These are phyloP conservation scores for Aspergillus baeticus DNA, from an alignment of 495 filamentous ascomycete genomes.

Conservation along the genomic window DNA sequence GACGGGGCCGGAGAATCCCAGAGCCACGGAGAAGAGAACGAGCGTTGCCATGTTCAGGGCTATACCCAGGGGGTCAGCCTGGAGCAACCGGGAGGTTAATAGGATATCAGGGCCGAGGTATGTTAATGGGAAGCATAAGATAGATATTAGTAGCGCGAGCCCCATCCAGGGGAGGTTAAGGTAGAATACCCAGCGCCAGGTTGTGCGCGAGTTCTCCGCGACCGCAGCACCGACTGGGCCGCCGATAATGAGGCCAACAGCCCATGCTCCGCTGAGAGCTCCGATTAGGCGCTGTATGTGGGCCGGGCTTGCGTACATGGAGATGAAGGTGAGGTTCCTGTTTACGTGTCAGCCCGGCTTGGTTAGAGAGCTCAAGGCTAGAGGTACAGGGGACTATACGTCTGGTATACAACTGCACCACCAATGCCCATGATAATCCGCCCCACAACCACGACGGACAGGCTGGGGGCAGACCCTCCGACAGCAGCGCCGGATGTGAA, in stretches of 20 bases:
- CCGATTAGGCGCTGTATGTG: conserved; percentile 47
- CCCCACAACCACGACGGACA: conserved; percentile 31
- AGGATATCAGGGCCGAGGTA: conserved; percentile 12
- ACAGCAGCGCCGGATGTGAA: conserved; percentile 34
- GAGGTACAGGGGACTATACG: too few species aligned
- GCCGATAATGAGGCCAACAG: conserved; percentile 40
- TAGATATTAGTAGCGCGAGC: conserved; percentile 42
- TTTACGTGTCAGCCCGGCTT: too few species aligned
- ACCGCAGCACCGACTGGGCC: conserved; percentile 57
- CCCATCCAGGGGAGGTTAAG: conserved; percentile 60
- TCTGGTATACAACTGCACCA: conserved; percentile 50
- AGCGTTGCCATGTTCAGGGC: conserved; percentile 15
- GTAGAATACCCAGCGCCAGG: conserved; percentile 64
- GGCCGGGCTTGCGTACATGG: conserved; percentile 37
- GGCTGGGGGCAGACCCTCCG: conserved; percentile 29
- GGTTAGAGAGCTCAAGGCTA: too few species aligned
- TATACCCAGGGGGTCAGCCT: conserved; percentile 22
- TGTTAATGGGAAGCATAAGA: conserved; percentile 46
- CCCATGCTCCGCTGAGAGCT: conserved; percentile 36
- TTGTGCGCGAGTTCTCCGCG: conserved; percentile 46
- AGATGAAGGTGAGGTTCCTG: conserved; percentile 42
- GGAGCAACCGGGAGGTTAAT: background rate
- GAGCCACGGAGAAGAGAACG: conserved; percentile 20
- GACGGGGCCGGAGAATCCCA: conserved; percentile 32
- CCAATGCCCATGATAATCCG: conserved; percentile 35